These are phyloP conservation scores for Solanum bulbocastanum DNA, from an alignment of 257 asterid genomes.

Conservation along the genomic window DNA sequence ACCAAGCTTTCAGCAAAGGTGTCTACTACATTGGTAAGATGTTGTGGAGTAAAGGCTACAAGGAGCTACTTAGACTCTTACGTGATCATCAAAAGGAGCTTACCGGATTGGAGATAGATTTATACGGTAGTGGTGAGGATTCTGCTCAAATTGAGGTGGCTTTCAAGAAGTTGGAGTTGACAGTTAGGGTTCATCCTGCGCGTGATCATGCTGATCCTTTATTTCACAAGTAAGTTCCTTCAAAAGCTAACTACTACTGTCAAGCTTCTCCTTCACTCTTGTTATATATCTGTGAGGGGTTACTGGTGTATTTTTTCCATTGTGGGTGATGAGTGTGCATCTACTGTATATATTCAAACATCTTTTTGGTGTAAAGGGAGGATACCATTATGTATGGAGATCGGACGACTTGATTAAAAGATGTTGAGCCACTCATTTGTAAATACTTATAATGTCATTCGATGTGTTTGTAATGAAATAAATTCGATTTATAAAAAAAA, in stretches of 20 bases:
- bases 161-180: slow-evolving; percentile 50
- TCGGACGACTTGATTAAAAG: background rate
- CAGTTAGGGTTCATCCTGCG: slow-evolving; percentile 84
- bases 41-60: slow-evolving; percentile 98
- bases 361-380: background rate
- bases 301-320: background rate
- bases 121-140: slow-evolving; percentile 93
- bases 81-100: slow-evolving; percentile 67
- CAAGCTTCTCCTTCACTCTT: background rate
- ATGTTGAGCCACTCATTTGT: background rate
- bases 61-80: slow-evolving; percentile 76
- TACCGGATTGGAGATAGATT: slow-evolving; percentile 61
- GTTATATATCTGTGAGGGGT: background rate
- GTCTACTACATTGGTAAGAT: slow-evolving; percentile 94
- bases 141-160: slow-evolving; percentile 67
- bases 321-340: background rate
- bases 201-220: slow-evolving; percentile 90
- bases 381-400: background rate
- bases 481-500: background rate
- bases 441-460: background rate
- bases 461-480: background rate
- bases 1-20: slow-evolving; percentile 61
- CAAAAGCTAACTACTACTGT: background rate
- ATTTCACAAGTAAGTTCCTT: slow-evolving; percentile 77
- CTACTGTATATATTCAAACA: background rate